These are phyloP conservation scores for Mrakia frigida DNA, from an alignment of 768 basidiomycete species.

Conservation along the genomic window DNA sequence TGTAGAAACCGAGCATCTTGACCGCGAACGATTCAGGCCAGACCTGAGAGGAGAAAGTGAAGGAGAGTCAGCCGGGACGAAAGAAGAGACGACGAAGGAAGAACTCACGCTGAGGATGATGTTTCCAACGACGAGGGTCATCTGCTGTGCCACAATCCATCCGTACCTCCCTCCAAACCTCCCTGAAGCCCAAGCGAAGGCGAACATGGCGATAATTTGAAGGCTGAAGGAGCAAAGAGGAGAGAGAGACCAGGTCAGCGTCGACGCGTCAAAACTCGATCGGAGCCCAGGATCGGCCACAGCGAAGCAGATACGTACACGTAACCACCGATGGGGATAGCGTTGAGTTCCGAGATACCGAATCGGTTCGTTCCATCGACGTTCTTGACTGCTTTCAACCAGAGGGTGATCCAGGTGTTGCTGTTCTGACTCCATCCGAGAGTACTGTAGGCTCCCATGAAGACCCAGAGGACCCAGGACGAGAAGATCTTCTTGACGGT, in stretches of 20 bases:
- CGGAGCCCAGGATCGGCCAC: background rate
- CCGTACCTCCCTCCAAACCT: slow-evolving; percentile 32
- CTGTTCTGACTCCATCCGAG: slow-evolving; percentile 7
- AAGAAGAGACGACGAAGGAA: background rate
- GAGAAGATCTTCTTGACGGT: slow-evolving; percentile 36
- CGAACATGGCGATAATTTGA: slow-evolving; percentile 36
- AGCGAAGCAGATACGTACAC: background rate
- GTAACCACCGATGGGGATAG: slow-evolving; percentile 36
- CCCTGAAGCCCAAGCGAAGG: slow-evolving; percentile 34
- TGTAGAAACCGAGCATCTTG: slow-evolving; percentile 36
- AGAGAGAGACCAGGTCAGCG: background rate
- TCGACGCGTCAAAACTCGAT: background rate
- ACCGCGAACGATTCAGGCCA: slow-evolving; percentile 35
- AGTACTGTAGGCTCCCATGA: slow-evolving; percentile 11
- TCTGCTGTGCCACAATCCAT: slow-evolving; percentile 35
- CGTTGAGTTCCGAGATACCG: slow-evolving; percentile 34
- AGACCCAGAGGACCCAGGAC: slow-evolving; percentile 34
- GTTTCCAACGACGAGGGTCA: background rate
- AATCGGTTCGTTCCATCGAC: slow-evolving; percentile 35
- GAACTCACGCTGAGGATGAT: background rate
- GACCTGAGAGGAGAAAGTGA: background rate
- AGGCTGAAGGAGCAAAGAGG: background rate
- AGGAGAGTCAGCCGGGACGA: background rate
- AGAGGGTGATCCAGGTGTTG: slow-evolving; percentile 37
- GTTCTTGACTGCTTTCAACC: slow-evolving; percentile 36